Percentiles rank a stretch among this genome's conserved stretches.
Conservation (phyloP, 1,139 yeast species). For the Lodderomyces margitis region DNA sequence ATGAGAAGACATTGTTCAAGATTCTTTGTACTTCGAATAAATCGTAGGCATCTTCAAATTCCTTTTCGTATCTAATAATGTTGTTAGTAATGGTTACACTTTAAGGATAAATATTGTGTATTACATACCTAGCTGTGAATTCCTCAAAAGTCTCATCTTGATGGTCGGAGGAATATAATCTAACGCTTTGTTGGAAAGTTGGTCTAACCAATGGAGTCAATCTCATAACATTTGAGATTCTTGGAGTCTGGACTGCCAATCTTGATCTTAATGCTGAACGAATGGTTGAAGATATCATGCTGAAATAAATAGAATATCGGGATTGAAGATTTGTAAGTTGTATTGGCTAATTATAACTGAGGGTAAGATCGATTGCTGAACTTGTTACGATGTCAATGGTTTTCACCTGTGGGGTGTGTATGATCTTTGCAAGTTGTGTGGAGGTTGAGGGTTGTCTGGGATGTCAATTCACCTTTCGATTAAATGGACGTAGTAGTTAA, state of each 20-base stretch:
- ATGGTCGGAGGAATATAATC: constrained; percentile 49
- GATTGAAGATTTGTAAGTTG: not conserved
- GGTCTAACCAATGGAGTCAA: constrained; percentile 18
- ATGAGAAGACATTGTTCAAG: constrained; percentile 94
- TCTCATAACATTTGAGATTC: constrained; percentile 19
- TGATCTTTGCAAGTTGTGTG: not conserved
- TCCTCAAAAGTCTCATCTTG: constrained; percentile 93
- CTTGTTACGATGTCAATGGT: not conserved
- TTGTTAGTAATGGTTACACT: not conserved
- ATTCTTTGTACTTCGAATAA: constrained; percentile 88
- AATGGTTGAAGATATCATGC: constrained; percentile 49
- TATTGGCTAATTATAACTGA: too few species aligned
- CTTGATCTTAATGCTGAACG: constrained; percentile 55
- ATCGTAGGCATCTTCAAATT: constrained; percentile 97
- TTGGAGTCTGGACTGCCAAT: constrained; percentile 28
- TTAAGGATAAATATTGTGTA: not conserved
- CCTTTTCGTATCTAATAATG: constrained; percentile 74
- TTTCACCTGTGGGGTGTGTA: not conserved
- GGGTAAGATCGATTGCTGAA: too few species aligned
- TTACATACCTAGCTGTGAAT: constrained; percentile 70
- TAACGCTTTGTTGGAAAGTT: constrained; percentile 9
- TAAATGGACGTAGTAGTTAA: not conserved
- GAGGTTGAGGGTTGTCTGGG: not conserved
- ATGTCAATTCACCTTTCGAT: not conserved
- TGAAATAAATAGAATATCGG: not conserved